These are phyloP conservation scores for Luvunga scandens DNA, from an alignment of 345 rosid genomes.

Conservation along the genomic window DNA sequence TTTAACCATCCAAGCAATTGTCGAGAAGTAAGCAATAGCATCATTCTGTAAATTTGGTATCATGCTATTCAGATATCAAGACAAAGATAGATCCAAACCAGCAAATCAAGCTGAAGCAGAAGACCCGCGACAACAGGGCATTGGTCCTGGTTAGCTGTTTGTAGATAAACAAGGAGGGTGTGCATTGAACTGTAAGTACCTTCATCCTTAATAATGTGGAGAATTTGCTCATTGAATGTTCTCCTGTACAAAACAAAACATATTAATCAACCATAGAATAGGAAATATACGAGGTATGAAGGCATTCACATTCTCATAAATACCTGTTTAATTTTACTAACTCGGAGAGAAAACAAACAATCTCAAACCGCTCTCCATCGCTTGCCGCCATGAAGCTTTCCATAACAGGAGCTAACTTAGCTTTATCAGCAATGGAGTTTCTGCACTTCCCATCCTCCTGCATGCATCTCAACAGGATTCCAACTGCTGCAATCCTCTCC, in stretches of 20 bases:
- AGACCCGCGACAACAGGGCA: conserved; percentile 57
- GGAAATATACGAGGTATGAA: neutral
- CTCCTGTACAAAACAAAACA: conserved; percentile 34
- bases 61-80: neutral
- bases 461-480: conserved; percentile 52
- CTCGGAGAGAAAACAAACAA: conserved; percentile 52
- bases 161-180: conserved; percentile 49
- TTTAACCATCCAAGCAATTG: neutral
- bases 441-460: conserved; percentile 60
- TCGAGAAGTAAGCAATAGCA: neutral
- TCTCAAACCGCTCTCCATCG: conserved; percentile 45
- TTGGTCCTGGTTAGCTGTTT: conserved; percentile 45
- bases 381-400: conserved; percentile 42
- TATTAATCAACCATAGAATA: neutral
- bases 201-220: conserved; percentile 55
- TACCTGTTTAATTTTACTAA: conserved; percentile 62
- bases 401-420: conserved; percentile 47
- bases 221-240: conserved; percentile 54
- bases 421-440: conserved; percentile 52
- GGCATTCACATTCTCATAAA: neutral
- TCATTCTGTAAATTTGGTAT: neutral
- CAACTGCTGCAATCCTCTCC: conserved; percentile 58
- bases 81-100: conserved; percentile 39
- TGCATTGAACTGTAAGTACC: conserved; percentile 66
- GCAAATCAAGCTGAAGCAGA: conserved; percentile 69